Conservation (phyloP, 768 basidiomycete species). For the Tricholoma matsutake region DNA sequence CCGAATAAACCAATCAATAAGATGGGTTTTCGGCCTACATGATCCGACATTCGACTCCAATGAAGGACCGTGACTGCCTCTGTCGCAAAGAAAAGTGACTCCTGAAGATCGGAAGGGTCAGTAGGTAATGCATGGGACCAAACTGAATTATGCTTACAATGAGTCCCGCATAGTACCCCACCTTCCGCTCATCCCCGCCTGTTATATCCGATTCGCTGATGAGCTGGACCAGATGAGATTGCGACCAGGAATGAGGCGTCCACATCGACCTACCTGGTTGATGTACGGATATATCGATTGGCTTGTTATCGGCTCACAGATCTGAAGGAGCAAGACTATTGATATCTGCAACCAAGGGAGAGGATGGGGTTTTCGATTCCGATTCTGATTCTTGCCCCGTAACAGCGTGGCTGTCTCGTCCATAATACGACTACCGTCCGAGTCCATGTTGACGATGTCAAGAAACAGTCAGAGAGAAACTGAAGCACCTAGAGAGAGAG, state of each 20-base stretch:
- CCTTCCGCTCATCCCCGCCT: slow-evolving; percentile 40
- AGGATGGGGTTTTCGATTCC: slow-evolving; percentile 13
- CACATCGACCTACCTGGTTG: slow-evolving; percentile 33
- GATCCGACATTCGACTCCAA: slow-evolving; percentile 63
- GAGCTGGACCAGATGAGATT: neutral
- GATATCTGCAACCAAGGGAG: slow-evolving; percentile 37
- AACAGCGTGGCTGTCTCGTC: neutral
- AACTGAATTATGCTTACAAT: slow-evolving; percentile 32
- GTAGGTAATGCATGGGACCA: neutral
- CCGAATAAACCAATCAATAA: slow-evolving; percentile 54
- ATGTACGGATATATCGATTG: slow-evolving; percentile 46
- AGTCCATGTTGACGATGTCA: neutral
- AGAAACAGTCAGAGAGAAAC: neutral
- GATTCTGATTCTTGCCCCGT: neutral
- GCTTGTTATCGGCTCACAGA: slow-evolving; percentile 30
- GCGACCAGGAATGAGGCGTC: neutral
- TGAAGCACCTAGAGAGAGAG: neutral
- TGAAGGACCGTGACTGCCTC: slow-evolving; percentile 57
- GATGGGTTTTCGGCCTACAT: slow-evolving; percentile 58
- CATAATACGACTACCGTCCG: neutral
- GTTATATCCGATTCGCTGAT: slow-evolving; percentile 39
- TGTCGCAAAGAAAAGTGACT: slow-evolving; percentile 59
- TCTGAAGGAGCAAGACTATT: slow-evolving; percentile 33
- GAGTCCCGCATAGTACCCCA: slow-evolving; percentile 48
- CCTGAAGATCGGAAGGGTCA: slow-evolving; percentile 29